Evolutionary conservation across 2,329 filamentous ascomycete genomes (phyloP).

Genomic region (Sporothrix luriei): DNA sequence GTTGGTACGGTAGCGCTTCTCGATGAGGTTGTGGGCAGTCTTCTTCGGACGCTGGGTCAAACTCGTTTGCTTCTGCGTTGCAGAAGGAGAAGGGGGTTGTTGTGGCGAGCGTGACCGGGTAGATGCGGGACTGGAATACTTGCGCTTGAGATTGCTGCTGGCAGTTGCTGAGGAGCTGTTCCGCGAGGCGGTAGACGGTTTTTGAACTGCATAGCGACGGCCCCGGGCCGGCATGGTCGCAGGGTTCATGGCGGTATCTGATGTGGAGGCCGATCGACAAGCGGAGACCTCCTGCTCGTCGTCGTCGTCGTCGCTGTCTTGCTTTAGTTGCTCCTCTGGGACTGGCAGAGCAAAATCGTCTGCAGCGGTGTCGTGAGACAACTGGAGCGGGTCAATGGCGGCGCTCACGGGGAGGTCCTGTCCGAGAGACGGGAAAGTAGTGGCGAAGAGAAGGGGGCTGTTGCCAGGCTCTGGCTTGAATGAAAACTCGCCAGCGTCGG

Average conservation of each 20-base stretch:
- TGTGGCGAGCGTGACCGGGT: conserved; percentile 35
- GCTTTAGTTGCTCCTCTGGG: conserved; percentile 20
- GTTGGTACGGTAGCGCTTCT: conserved; percentile 82
- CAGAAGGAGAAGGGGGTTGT: conserved; percentile 36
- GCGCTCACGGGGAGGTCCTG: conserved; percentile 41
- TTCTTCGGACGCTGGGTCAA: conserved; percentile 59
- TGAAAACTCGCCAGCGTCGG: conserved; percentile 37
- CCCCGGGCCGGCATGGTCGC: conserved; percentile 25
- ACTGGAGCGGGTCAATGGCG: conserved; percentile 44
- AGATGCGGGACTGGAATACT: conserved; percentile 38
- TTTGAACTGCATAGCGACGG: conserved; percentile 39
- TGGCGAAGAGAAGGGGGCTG: conserved; percentile 39
- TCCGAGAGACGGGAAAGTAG: conserved; percentile 36
- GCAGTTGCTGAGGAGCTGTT: conserved; percentile 31
- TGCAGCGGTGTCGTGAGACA: conserved; percentile 35
- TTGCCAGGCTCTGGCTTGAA: conserved; percentile 42
- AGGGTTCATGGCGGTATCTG: conserved; percentile 8
- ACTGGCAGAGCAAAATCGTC: not conserved
- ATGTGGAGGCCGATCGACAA: not conserved
- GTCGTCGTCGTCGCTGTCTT: not conserved
- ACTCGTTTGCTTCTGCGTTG: conserved; percentile 29
- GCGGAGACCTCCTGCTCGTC: not conserved
- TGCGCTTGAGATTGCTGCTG: conserved; percentile 42
- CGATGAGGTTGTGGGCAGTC: conserved; percentile 82
- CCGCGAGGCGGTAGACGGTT: conserved; percentile 23